Evolutionary conservation across 306 rosid species (phyloP), one percentile per base, ranked within the genome.

Genomic region (Trichosanthes cucumerina): DNA sequence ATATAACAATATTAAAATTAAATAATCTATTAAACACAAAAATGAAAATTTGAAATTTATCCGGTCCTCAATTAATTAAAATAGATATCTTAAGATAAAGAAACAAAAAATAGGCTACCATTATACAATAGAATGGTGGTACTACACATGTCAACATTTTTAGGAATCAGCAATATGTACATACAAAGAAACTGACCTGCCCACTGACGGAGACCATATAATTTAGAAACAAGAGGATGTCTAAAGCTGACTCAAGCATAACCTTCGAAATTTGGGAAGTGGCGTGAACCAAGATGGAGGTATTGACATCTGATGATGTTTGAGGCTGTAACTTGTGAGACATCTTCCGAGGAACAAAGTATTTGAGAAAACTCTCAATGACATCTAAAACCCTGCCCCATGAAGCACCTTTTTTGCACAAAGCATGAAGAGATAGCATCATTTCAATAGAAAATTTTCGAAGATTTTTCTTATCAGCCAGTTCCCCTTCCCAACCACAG

Each of bases 191-290:
- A 83, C 93, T 82, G 79, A 94, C 98, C 96, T 95, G 98, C 56
- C 92, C 96, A 57, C 96, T 78, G 79, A 84, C 85, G 84, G 86
- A 89, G 78, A 95, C 90, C 82, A 95, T 88, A 86, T 95, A 95
- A 83, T 90, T 86, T 60, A 95, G 86, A 82, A 95, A 92, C 81
- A 95, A 85, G 75, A 89, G 93, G 82, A 95, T 81, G 70, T 95
- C 97, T 81, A 92, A 58, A 72, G 98, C 90, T 80, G 92, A 89
- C 84, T 92, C 97, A 79, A 87, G 90, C 98, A 92, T 95, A 83
- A 86, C 88, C 84, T 95, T 85, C 9, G 96, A 89, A 81, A 92
- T 88, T 88, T 95, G 98, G 82, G 89, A 86, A 39, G 96, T 90
- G 75, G 96, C 90, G 77, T 92, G 97, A 68, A 91, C 97, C 86